phyloP scores from a whole-genome alignment of 2,329 filamentous ascomycete genomes.

The Trichoderma simmonsii region DNA sequence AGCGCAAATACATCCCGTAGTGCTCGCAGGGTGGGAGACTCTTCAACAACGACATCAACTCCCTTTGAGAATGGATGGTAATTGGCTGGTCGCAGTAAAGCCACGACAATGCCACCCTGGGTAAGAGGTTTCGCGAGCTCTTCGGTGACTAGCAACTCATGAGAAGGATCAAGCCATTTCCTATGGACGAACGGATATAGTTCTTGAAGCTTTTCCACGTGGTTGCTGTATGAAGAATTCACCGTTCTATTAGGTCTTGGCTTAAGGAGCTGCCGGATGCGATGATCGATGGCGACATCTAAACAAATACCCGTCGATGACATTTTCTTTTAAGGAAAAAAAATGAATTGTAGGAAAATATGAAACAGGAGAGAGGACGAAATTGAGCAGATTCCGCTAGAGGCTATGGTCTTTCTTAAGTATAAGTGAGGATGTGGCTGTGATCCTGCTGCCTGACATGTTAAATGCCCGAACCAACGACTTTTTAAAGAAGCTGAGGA shows the following conservation, averaged over 20 bases:
- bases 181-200: not conserved
- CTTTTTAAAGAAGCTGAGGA: not conserved
- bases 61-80: not conserved
- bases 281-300: not conserved
- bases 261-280: not conserved
- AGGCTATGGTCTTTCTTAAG: not conserved
- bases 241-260: not conserved
- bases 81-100: not conserved
- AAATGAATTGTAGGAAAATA: not conserved
- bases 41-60: not conserved
- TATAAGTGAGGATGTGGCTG: not conserved
- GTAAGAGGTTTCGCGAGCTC: not conserved
- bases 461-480: not conserved
- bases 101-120: not conserved
- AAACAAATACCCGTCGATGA: not conserved
- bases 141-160: not conserved
- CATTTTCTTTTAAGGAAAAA: not conserved
- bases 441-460: not conserved
- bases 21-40: not conserved
- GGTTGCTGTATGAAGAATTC: not conserved
- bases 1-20: not conserved
- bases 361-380: not conserved
- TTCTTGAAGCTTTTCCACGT: not conserved
- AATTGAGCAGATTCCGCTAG: no score
- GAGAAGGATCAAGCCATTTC: not conserved